These are phyloP conservation scores for Fusarium sp. DNA, from an alignment of 2,329 filamentous ascomycete genomes.

Conservation along the genomic window DNA sequence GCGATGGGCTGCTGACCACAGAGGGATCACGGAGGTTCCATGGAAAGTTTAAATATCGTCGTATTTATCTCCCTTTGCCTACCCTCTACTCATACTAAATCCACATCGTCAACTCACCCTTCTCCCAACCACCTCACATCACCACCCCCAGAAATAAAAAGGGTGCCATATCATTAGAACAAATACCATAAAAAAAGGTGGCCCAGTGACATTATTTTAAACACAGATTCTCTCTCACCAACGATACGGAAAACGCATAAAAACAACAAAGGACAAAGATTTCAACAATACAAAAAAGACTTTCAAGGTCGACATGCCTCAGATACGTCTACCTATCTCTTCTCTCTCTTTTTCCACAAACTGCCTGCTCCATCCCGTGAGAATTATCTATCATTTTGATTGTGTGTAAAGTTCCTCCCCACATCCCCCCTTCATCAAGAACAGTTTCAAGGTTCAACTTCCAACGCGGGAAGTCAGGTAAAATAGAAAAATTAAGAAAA, in stretches of 20 bases:
- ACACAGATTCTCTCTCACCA: conserved; percentile 1
- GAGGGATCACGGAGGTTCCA: too few species aligned
- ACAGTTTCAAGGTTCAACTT: neutral
- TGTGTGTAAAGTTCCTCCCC: conserved; percentile 3
- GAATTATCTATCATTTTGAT: neutral
- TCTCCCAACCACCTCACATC: neutral
- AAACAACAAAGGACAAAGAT: conserved; percentile 1
- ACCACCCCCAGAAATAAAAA: conserved; percentile 14
- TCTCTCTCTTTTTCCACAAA: conserved; percentile 8
- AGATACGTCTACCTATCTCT: conserved; percentile 21
- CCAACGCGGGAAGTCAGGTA: neutral
- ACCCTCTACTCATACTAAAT: neutral
- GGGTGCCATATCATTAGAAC: conserved; percentile 36
- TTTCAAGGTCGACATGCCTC: conserved; percentile 13
- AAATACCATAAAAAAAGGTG: conserved; percentile 8
- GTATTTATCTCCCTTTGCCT: neutral
- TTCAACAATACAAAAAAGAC: conserved; percentile 18
- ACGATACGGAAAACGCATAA: neutral
- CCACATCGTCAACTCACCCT: neutral
- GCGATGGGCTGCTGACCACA: neutral
- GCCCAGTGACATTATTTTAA: neutral
- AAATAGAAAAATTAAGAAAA: neutral
- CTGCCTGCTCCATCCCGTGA: neutral
- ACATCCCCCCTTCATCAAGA: neutral
- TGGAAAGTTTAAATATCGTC: neutral